Base-by-base conservation (phyloP, 805 yeast genomes). In the Spathaspora sp. region DNA sequence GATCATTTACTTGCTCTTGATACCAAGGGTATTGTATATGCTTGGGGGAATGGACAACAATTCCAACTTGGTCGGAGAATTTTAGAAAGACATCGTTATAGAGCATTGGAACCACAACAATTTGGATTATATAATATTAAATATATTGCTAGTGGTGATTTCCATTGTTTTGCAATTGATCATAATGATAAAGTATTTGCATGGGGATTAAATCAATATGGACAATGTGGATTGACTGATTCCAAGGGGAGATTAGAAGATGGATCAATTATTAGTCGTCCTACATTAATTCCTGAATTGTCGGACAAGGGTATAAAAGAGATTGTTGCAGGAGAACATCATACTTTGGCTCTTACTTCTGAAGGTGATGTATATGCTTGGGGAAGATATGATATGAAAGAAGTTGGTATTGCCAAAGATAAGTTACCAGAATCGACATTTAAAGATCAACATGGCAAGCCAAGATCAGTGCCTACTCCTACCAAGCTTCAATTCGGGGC, bases 31-130 rank as follows among this genome's bases (percentile, higher is more conserved):
- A 77, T 84, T 49, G 97, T 92, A 1, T 90, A 80, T 63, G 92
- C 98, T 0, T 94, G 99, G 99, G 99, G 99, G 58, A 88, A 89
- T 65, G 97, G 97, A 23, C 96, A 92, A 61, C 96, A 89, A 63
- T 83, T 77, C 69, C 98, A 94, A 72, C 77, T 94, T 57, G 99
- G 98, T 19, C 81, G 97, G 63, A 85, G 85, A 61, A 83, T 92
- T 20, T 64, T 85, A 69, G 97, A 83, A 70, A 88, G 89, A 70
- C 89, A 85, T 58, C 79, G 87, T 69, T 79, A 78, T 61, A 79
- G 83, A 54, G 82, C 90, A 2, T 75, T 89, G 49, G 92, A 85
- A 54, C 96, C 96, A 46, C 83, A 91, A 60, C 86, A 87, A 54
- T 85, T 92, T 63, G 96, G 96, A 0, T 77, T 94, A 54, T 86